Evolutionary conservation across 306 rosid species (phyloP).

Genomic region (Cicer chorassanicum): DNA sequence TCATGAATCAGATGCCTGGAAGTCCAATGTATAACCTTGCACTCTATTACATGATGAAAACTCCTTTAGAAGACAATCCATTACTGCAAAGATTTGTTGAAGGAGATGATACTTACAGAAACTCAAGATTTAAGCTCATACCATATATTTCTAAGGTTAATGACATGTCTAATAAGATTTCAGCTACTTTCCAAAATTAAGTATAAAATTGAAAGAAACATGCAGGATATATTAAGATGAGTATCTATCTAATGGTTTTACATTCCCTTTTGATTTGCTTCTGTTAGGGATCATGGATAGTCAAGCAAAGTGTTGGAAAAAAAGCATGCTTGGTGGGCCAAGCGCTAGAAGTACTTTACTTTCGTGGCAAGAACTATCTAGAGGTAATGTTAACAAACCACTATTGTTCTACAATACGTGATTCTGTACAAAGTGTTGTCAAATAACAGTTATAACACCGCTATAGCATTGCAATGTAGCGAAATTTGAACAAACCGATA

Average conservation of each 20-base stretch:
- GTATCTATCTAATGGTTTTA: conserved; percentile 3
- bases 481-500: no score
- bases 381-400: conserved; percentile 46
- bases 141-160: conserved; percentile 63
- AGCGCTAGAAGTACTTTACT: conserved; percentile 64
- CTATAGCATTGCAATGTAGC: no score
- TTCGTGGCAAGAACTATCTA: conserved; percentile 79
- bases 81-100: conserved; percentile 69
- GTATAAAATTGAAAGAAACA: background rate
- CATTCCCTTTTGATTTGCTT: conserved; percentile 34
- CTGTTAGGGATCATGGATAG: conserved; percentile 93
- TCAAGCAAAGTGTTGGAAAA: conserved; percentile 93
- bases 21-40: conserved; percentile 65
- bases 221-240: conserved; percentile 16
- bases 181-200: background rate
- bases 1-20: conserved; percentile 69
- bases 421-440: no score
- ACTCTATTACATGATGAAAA: conserved; percentile 71
- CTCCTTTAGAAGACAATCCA: conserved; percentile 78
- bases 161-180: conserved; percentile 27
- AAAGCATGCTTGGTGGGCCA: conserved; percentile 88
- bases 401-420: no score
- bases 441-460: no score
- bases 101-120: conserved; percentile 86
- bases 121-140: conserved; percentile 88